These are phyloP conservation scores for Xylaria sp. DNA, from an alignment of 2,329 filamentous ascomycete species.

Conservation along the genomic window DNA sequence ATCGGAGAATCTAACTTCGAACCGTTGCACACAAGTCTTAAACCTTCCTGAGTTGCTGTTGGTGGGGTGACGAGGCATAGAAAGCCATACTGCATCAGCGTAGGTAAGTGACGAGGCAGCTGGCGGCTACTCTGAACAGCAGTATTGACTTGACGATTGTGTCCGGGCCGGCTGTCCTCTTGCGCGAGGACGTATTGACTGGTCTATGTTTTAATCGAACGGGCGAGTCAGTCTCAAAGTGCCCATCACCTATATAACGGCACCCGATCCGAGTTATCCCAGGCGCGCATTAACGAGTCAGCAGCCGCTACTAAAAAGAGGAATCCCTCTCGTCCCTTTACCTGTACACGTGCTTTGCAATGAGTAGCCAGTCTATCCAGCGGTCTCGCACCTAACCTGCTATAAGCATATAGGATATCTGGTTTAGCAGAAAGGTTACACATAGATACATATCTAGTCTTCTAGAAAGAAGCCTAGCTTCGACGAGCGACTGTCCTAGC, in stretches of 20 bases:
- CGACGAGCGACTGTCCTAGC: not conserved
- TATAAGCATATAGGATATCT: slow-evolving; percentile 1
- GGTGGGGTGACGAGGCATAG: not conserved
- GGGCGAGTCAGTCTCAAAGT: slow-evolving; percentile 20
- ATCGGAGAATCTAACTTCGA: slow-evolving; percentile 3
- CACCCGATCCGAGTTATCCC: slow-evolving; percentile 8
- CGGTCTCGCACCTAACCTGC: too few relatives aligned
- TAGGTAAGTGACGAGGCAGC: slow-evolving; percentile 4
- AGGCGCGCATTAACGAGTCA: slow-evolving; percentile 20
- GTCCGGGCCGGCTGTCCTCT: not conserved
- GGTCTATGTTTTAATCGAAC: slow-evolving; percentile 1
- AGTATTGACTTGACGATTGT: not conserved
- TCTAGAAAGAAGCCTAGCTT: slow-evolving; percentile 19
- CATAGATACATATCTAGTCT: slow-evolving; percentile 5
- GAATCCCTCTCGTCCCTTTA: not conserved
- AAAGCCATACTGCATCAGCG: not conserved
- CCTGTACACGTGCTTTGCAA: slow-evolving; percentile 1
- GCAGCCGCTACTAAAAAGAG: not conserved
- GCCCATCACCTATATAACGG: not conserved
- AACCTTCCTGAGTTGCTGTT: not conserved
- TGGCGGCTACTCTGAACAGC: not conserved
- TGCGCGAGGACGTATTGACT: not conserved
- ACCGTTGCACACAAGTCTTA: not conserved
- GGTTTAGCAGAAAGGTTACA: not conserved
- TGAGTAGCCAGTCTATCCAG: not conserved